Percentiles rank a stretch among this genome's conserved stretches.
phyloP scores from a whole-genome alignment of 2,329 filamentous ascomycete genomes.

The Colletotrichum truncatum region DNA sequence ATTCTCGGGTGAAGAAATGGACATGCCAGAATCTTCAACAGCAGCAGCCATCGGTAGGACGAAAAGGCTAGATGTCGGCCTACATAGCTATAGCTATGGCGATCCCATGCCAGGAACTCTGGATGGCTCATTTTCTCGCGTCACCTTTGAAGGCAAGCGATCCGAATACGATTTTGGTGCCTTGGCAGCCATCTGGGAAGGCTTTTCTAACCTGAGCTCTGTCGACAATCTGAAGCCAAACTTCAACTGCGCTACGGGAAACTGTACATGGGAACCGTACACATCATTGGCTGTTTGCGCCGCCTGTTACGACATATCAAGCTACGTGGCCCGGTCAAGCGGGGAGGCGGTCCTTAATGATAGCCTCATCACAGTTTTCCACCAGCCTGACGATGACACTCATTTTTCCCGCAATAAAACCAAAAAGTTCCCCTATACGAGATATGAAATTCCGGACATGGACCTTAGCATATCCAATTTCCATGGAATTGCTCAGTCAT shows the following conservation, averaged over 20 bases:
- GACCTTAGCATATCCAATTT: background rate
- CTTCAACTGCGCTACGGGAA: background rate
- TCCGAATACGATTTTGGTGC: background rate
- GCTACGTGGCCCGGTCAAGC: background rate
- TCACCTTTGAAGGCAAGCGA: no score
- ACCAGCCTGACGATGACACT: background rate
- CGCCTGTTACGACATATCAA: background rate
- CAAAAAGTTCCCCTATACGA: no score
- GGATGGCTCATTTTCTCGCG: no score
- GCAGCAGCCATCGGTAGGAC: background rate
- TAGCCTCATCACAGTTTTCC: background rate
- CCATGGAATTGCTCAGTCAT: background rate
- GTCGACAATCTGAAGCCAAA: background rate
- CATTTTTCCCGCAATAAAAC: no score
- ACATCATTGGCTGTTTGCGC: background rate
- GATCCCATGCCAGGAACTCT: background rate
- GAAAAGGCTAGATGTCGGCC: background rate
- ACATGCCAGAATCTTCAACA: background rate
- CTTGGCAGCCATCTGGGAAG: background rate
- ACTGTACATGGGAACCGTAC: background rate
- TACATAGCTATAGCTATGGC: no score
- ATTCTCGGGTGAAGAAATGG: background rate
- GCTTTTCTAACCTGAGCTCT: background rate
- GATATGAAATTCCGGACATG: background rate
- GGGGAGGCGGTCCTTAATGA: background rate